Conservation (phyloP, 768 basidiomycete genomes). For the Leccinum pellstonianum region DNA sequence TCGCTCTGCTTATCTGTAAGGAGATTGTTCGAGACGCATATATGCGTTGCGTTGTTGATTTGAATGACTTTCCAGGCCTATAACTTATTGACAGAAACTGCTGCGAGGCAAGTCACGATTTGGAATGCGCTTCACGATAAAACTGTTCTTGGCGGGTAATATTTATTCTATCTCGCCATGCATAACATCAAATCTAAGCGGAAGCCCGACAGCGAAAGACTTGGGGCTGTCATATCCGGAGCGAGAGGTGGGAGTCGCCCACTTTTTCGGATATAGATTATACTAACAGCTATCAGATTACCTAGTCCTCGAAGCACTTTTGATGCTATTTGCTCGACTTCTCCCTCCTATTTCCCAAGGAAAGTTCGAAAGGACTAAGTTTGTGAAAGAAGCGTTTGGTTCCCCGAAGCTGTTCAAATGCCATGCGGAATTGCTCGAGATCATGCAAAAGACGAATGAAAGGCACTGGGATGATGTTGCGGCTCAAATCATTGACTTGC, state of each 20-base stretch:
- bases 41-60: slow-evolving; percentile 27
- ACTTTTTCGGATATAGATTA: not conserved
- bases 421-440: slow-evolving; percentile 37
- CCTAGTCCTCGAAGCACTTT: slow-evolving; percentile 53
- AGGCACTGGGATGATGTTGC: slow-evolving; percentile 56
- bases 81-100: slow-evolving; percentile 49
- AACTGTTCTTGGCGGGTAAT: slow-evolving; percentile 50
- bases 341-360: slow-evolving; percentile 44
- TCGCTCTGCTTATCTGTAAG: slow-evolving; percentile 28
- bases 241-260: slow-evolving; percentile 43
- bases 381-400: slow-evolving; percentile 53
- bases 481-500: slow-evolving; percentile 43
- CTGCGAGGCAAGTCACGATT: slow-evolving; percentile 40
- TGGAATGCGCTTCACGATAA: slow-evolving; percentile 45
- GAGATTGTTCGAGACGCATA: slow-evolving; percentile 16
- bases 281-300: slow-evolving; percentile 41
- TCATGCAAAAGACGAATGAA: slow-evolving; percentile 42
- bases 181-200: not conserved
- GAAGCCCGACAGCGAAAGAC: slow-evolving; percentile 34
- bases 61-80: slow-evolving; percentile 45
- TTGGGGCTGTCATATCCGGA: slow-evolving; percentile 49
- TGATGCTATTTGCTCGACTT: slow-evolving; percentile 56
- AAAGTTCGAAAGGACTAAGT: slow-evolving; percentile 39
- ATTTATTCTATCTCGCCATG: not conserved
- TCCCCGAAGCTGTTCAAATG: slow-evolving; percentile 37